Conservation (phyloP, 1,139 yeast species). For the Geotrichum reessii region DNA sequence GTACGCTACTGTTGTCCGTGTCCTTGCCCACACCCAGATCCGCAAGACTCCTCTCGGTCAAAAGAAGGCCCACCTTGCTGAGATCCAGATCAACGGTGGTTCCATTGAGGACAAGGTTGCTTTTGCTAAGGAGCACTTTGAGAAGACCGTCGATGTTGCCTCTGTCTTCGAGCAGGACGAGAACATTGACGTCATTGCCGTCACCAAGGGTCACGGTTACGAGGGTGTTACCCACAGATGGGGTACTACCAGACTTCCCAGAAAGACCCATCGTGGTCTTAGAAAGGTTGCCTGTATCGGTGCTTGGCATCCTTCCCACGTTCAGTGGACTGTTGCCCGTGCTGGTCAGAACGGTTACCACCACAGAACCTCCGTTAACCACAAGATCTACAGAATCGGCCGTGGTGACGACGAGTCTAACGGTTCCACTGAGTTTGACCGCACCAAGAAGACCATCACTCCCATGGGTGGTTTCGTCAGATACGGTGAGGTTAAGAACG, state of each 20-base stretch:
- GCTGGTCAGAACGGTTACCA: conserved; percentile 99
- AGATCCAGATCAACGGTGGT: conserved; percentile 99
- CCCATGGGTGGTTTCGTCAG: conserved; percentile 99
- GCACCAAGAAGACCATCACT: conserved; percentile 98
- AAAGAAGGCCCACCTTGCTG: conserved; percentile 99
- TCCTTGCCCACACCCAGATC: conserved; percentile 98
- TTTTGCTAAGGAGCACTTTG: conserved; percentile 99
- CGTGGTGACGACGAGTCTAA: conserved; percentile 88
- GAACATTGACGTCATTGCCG: conserved; percentile 97
- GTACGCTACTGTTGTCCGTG: conserved; percentile 98
- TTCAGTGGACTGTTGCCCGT: conserved; percentile 99
- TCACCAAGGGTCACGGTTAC: conserved; percentile 99
- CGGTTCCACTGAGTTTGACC: conserved; percentile 97
- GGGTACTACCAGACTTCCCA: conserved; percentile 99
- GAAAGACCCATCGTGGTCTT: conserved; percentile 99
- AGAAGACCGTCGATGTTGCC: conserved; percentile 95
- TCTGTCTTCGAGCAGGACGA: conserved; percentile 98
- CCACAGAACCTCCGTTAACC: conserved; percentile 99
- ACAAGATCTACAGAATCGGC: conserved; percentile 99
- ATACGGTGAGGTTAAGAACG: conserved; percentile 97
- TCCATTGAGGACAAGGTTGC: conserved; percentile 93
- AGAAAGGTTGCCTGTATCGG: conserved; percentile 99
- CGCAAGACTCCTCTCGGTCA: conserved; percentile 98
- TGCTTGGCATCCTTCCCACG: conserved; percentile 99
- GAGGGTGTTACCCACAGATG: conserved; percentile 99